A percentile compares a stretch with the other conserved stretches of the same genome.
phyloP scores from a whole-genome alignment of 805 yeast species.

The Tetrapisispora namnaoensis region DNA sequence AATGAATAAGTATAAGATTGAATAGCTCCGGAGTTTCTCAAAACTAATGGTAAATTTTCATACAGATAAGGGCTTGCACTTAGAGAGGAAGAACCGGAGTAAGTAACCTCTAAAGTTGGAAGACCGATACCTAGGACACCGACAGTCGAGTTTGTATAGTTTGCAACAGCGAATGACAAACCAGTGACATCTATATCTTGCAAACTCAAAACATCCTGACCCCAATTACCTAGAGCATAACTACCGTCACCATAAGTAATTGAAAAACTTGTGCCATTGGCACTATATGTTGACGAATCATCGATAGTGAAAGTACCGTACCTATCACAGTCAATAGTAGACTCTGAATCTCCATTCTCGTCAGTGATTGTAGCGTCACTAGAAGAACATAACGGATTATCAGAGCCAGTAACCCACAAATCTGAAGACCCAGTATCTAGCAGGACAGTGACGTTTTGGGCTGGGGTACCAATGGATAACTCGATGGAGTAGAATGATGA shows the following conservation, averaged over 20 bases:
- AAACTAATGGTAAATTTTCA: constrained; percentile 54
- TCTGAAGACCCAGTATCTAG: constrained; percentile 76
- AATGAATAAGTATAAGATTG: constrained; percentile 50
- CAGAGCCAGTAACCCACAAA: constrained; percentile 41
- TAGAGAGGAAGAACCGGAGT: constrained; percentile 23
- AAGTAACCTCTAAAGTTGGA: constrained; percentile 55
- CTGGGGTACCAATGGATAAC: constrained; percentile 46
- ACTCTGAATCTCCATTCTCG: neutral
- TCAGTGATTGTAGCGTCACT: neutral
- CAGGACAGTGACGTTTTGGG: constrained; percentile 44
- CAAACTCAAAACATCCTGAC: constrained; percentile 30
- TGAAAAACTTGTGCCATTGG: constrained; percentile 29
- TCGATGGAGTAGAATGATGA: constrained; percentile 37
- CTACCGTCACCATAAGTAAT: constrained; percentile 45
- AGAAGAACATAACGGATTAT: constrained; percentile 37
- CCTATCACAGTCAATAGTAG: constrained; percentile 21
- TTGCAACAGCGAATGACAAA: constrained; percentile 25
- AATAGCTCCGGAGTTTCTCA: constrained; percentile 50
- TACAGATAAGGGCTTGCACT: constrained; percentile 34
- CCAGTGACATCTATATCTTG: constrained; percentile 39
- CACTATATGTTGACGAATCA: constrained; percentile 16
- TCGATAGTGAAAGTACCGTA: constrained; percentile 30
- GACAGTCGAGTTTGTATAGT: constrained; percentile 29
- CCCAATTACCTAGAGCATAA: constrained; percentile 45
- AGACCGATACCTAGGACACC: constrained; percentile 46